Evolutionary conservation across 352 stramenopile species (phyloP).

Genomic region (Globisporangium radiosum): DNA sequence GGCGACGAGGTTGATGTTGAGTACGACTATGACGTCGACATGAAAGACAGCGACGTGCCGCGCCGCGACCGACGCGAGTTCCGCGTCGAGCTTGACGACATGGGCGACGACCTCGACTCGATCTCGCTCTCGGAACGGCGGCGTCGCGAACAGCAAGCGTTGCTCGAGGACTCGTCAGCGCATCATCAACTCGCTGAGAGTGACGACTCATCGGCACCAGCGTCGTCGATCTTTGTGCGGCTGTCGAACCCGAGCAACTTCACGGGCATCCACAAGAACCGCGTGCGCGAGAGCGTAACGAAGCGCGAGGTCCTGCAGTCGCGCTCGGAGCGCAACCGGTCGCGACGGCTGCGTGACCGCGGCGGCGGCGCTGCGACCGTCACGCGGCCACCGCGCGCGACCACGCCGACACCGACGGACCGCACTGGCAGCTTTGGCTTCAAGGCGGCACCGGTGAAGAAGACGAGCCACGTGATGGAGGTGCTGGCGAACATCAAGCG

Average conservation of each 20-base stretch:
- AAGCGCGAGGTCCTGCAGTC: conserved; percentile 80
- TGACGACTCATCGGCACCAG: conserved; percentile 51
- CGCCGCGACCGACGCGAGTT: conserved; percentile 34
- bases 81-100: conserved; percentile 44
- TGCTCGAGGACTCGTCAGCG: conserved; percentile 34
- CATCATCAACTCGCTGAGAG: conserved; percentile 24
- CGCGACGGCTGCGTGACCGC: conserved; percentile 63
- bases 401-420: conserved; percentile 54
- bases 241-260: conserved; percentile 85
- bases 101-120: conserved; percentile 35
- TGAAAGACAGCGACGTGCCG: conserved; percentile 35
- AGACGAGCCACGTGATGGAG: conserved; percentile 66
- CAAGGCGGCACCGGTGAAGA: conserved; percentile 46
- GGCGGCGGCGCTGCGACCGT: conserved; percentile 18
- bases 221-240: conserved; percentile 68
- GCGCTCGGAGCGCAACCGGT: conserved; percentile 64
- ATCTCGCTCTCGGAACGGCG: conserved; percentile 35
- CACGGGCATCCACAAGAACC: conserved; percentile 86
- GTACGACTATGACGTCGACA: conserved; percentile 41
- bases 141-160: conserved; percentile 6
- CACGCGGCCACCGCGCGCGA: conserved; percentile 35
- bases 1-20: conserved; percentile 29
- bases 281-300: conserved; percentile 64
- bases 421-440: conserved; percentile 38
- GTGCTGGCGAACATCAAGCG: conserved; percentile 81